These are phyloP conservation scores for Blastomyces silverae DNA, from an alignment of 2,329 filamentous ascomycete genomes.

Conservation along the genomic window DNA sequence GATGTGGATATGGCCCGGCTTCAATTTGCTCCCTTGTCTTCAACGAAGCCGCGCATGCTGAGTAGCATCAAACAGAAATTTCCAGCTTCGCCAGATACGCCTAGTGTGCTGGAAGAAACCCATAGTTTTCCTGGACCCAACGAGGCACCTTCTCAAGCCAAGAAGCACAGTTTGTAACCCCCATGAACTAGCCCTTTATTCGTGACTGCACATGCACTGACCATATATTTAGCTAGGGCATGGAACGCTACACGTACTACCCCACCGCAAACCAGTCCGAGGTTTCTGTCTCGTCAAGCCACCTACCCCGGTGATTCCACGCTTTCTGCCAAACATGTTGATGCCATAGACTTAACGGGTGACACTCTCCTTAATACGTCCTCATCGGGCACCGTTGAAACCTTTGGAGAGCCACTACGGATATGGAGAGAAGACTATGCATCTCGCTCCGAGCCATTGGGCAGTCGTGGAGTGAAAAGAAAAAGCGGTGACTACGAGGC, in stretches of 20 bases:
- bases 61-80: slow-evolving; percentile 27
- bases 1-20: slow-evolving; percentile 41
- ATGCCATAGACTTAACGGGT: slow-evolving; percentile 43
- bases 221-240: slow-evolving; percentile 6
- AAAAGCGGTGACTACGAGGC: slow-evolving; percentile 45
- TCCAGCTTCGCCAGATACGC: slow-evolving; percentile 22
- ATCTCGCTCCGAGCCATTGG: slow-evolving; percentile 31
- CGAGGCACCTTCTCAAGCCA: slow-evolving; percentile 7
- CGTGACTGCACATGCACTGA: background rate
- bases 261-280: slow-evolving; percentile 16
- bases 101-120: slow-evolving; percentile 22
- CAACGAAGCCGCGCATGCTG: slow-evolving; percentile 37
- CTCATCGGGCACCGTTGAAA: slow-evolving; percentile 36
- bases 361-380: slow-evolving; percentile 33
- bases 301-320: slow-evolving; percentile 18
- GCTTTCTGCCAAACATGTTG: slow-evolving; percentile 31
- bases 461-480: slow-evolving; percentile 42
- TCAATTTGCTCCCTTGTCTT: slow-evolving; percentile 37
- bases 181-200: background rate
- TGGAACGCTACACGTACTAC: slow-evolving; percentile 16
- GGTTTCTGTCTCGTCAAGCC: slow-evolving; percentile 14
- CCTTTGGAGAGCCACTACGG: slow-evolving; percentile 37
- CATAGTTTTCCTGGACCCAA: background rate
- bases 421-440: slow-evolving; percentile 43
- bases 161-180: slow-evolving; percentile 26